phyloP scores from a whole-genome alignment of 768 basidiomycete genomes.

The Leccinum boreale region DNA sequence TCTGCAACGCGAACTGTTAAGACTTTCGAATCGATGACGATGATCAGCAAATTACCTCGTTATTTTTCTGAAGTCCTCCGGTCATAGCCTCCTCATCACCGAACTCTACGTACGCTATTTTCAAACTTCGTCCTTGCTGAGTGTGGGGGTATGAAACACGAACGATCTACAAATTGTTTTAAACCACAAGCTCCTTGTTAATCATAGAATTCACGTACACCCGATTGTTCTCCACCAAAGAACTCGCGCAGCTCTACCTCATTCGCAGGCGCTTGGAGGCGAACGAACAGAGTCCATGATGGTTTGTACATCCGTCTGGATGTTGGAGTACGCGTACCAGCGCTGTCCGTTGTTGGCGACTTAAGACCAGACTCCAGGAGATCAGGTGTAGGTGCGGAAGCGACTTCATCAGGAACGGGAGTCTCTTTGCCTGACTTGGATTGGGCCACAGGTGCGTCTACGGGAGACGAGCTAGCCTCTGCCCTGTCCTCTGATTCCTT shows the following conservation, averaged over 20 bases:
- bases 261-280: conserved; percentile 48
- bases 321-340: conserved; percentile 71
- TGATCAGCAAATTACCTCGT: conserved; percentile 47
- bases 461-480: conserved; percentile 26
- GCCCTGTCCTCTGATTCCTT: conserved; percentile 37
- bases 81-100: conserved; percentile 85
- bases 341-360: conserved; percentile 55
- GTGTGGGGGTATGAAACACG: conserved; percentile 57
- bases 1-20: conserved; percentile 40
- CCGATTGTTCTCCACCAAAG: conserved; percentile 66
- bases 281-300: conserved; percentile 86
- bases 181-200: background rate
- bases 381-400: conserved; percentile 26
- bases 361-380: conserved; percentile 39
- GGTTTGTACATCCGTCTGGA: conserved; percentile 59
- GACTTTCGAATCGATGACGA: background rate
- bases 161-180: conserved; percentile 49
- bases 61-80: conserved; percentile 69
- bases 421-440: conserved; percentile 41
- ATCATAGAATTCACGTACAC: conserved; percentile 44
- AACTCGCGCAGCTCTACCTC: conserved; percentile 74
- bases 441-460: conserved; percentile 20
- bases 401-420: conserved; percentile 27
- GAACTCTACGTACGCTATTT: conserved; percentile 86
- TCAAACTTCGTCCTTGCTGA: conserved; percentile 47